These are phyloP conservation scores for Plantago elongata DNA, from an alignment of 257 asterid genomes.

Conservation along the genomic window DNA sequence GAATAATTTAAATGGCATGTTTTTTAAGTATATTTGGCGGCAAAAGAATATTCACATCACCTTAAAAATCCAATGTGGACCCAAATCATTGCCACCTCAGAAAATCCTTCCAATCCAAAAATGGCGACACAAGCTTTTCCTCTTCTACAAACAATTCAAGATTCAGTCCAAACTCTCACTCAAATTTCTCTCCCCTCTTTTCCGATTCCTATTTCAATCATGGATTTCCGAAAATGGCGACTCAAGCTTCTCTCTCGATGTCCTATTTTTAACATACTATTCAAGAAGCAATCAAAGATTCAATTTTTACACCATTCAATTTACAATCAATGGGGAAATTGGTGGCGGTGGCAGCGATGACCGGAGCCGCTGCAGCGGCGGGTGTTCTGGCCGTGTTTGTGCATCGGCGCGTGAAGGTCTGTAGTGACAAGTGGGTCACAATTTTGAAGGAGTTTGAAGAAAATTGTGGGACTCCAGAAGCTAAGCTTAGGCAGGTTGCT, in stretches of 20 bases:
- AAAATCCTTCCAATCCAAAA: too few relatives aligned
- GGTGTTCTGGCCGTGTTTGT: constrained; percentile 46
- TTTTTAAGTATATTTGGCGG: too few relatives aligned
- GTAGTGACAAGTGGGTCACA: constrained; percentile 50
- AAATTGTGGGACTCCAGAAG: constrained; percentile 41
- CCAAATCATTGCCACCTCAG: too few relatives aligned
- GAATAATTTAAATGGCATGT: too few relatives aligned
- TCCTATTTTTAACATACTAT: too few relatives aligned
- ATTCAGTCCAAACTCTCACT: neutral
- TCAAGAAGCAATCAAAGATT: constrained; percentile 1
- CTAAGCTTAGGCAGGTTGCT: constrained; percentile 50
- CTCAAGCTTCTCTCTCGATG: too few relatives aligned
- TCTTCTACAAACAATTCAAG: neutral
- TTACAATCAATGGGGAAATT: constrained; percentile 49
- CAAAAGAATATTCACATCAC: too few relatives aligned
- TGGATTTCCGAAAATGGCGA: too few relatives aligned
- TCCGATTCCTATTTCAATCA: neutral
- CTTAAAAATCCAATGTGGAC: too few relatives aligned
- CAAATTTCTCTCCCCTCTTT: neutral
- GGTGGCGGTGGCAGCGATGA: constrained; percentile 46
- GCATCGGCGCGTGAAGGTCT: constrained; percentile 37
- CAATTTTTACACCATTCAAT: constrained; percentile 12
- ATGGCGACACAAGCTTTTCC: too few relatives aligned
- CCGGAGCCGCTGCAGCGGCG: constrained; percentile 53
- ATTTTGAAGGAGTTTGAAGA: constrained; percentile 51